phyloP scores from a whole-genome alignment of 495 filamentous ascomycete genomes.

The Pseudoneurospora amorphoporcata region DNA sequence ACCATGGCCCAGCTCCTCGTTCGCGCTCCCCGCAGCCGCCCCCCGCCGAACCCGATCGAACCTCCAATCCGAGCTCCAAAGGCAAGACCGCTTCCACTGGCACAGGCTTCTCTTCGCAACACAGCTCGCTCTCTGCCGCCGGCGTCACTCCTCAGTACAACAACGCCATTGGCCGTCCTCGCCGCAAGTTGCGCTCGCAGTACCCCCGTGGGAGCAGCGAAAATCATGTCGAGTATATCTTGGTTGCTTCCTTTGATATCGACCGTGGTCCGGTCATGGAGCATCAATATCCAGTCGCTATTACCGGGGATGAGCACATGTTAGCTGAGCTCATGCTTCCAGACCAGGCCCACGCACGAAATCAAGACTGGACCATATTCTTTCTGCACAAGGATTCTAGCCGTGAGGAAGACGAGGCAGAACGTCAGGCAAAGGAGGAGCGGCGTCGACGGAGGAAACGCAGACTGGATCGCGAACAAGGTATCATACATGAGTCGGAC shows the following conservation, averaged over 20 bases:
- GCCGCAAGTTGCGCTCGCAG: constrained; percentile 61
- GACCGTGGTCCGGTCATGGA: constrained; percentile 96
- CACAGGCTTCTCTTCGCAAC: constrained; percentile 41
- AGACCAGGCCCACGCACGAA: constrained; percentile 89
- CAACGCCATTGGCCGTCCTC: constrained; percentile 28
- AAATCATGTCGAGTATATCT: constrained; percentile 96
- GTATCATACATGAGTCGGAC: constrained; percentile 40
- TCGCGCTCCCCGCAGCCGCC: constrained; percentile 45
- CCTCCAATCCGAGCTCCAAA: constrained; percentile 45
- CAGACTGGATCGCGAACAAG: constrained; percentile 39
- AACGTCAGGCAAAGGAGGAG: constrained; percentile 41
- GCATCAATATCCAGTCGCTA: constrained; percentile 87
- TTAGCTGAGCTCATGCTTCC: constrained; percentile 97
- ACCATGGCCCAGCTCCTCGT: constrained; percentile 22
- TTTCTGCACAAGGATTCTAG: constrained; percentile 93
- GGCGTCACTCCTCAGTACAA: constrained; percentile 27
- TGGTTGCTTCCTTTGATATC: constrained; percentile 97
- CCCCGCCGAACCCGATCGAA: constrained; percentile 32
- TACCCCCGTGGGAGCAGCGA: constrained; percentile 71
- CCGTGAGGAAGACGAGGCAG: constrained; percentile 63
- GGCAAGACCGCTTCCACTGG: constrained; percentile 42
- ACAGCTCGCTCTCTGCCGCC: constrained; percentile 40
- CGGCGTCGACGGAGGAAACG: constrained; percentile 33
- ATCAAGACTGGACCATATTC: constrained; percentile 98
- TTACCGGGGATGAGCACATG: constrained; percentile 97